Evolutionary conservation across 179 eudicot genomes (phyloP), one percentile per base, ranked within the genome.

Genomic region (Heliamphora pulchella): DNA sequence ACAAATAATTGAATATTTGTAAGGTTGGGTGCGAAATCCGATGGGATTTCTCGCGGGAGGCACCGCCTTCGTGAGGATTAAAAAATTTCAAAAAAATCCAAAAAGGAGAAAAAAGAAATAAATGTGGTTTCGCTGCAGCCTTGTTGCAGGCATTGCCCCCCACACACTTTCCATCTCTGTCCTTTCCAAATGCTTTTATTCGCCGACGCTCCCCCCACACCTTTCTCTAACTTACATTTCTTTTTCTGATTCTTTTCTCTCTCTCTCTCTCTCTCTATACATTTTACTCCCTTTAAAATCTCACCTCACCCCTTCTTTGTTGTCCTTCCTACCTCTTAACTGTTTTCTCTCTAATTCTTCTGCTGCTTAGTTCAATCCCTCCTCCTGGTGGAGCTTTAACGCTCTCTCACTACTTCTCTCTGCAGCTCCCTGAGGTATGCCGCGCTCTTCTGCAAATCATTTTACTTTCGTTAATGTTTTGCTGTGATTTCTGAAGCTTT

Each of bases 11-110:
- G 31, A 31, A 15, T 51, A 55, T 76, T 43, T 63, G 5, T 5
- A 47, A 47, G 15, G 44, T 39, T 2, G 58, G 81, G 84, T 64
- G 81, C 63, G 75, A 74, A 59, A 74, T 58, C 31, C 85, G 53
- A 82, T 58, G 82, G 14, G 75, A 73, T 78, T 55, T 82, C 74
- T 72, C 76, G 75, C 81, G 62, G 81, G 81, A 57, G 31, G 79
- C 84, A 82, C 85, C 85, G 85, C 79, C 85, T 65, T 50, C 78
- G 70, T 73, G 81, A 74, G 55, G 47, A 5, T 41, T 11, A 22
- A 53, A 61, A 78, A 67, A 67, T 10, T 11, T 20, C 4, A 68
- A 9, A 43, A 4, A 9, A 18, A 20, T 53, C 51, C 2, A 51
- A 72, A 69, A 22, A 63, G 0, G 48, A 17, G 31, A 44, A 46